A percentile compares a stretch with the other conserved stretches of the same genome.
Evolutionary conservation across 345 rosid genomes (phyloP).

Genomic region (Salix brachista): DNA sequence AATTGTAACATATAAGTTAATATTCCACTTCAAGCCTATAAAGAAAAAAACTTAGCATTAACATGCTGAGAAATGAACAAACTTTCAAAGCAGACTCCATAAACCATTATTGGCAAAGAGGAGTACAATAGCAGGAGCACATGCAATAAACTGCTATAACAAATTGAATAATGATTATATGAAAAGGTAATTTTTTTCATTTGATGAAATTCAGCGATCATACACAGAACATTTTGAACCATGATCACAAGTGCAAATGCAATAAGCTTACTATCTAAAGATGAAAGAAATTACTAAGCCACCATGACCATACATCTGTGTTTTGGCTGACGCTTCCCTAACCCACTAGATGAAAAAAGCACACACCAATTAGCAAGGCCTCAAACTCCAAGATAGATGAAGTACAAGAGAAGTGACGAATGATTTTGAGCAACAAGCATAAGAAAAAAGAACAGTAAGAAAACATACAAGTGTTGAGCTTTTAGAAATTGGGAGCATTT

Average conservation of each 20-base stretch:
- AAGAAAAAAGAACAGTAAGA: conserved; percentile 9
- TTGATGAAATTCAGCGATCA: conserved; percentile 1
- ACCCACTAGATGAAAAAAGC: conserved; percentile 49
- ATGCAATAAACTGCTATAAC: neutral
- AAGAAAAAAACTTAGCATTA: neutral
- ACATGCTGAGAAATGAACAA: neutral
- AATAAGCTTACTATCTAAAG: conserved; percentile 27
- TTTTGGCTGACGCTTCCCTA: conserved; percentile 51
- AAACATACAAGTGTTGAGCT: neutral
- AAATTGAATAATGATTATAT: neutral
- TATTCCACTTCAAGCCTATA: neutral
- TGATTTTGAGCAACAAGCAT: conserved; percentile 9
- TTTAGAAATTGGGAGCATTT: neutral
- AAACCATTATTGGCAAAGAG: neutral
- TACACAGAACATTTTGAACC: conserved; percentile 6
- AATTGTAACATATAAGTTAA: neutral
- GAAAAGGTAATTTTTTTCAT: neutral
- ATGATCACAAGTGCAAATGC: conserved; percentile 15
- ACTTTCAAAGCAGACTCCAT: neutral
- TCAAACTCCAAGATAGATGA: conserved; percentile 15
- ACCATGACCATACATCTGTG: conserved; percentile 44
- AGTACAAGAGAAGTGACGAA: neutral
- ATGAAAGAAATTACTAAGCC: conserved; percentile 48
- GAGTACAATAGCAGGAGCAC: neutral
- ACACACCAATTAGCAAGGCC: conserved; percentile 34